Evolutionary conservation across 2,329 filamentous ascomycete species (phyloP), one percentile per base, ranked within the genome.

Genomic region (Hypoxylon sp.): DNA sequence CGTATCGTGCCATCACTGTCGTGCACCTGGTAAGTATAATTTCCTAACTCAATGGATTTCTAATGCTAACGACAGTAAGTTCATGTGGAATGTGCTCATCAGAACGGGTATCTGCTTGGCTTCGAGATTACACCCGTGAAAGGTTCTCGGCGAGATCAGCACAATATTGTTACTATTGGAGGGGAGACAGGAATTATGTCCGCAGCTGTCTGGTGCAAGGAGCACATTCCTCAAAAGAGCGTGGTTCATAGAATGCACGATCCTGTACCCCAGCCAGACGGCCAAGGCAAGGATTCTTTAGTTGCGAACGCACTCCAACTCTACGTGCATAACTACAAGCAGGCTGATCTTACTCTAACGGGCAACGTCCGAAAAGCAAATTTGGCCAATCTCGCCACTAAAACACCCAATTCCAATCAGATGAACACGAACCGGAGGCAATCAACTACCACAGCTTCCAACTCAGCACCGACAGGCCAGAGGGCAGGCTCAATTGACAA

Each of bases 361-460:
- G 96, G 96, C 28, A 98, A 95, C 17, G 93, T 96, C 21, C 91
- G 96, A 60, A 98, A 97, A 80, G 95, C 96, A 21, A 96, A 93
- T 65, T 86, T 96, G 45, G 87, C 91, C 75, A 89, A 88, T 62
- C 85, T 87, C 55, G 88, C 87, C 28, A 86, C 87, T 11, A 93
- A 90, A 76, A 81, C 79, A 1, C 64, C 77, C 75, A 83, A 76
- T 76, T 82, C 73, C 73, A 81, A 63, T 72, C 82, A 72, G 74
- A 79, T 67, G 55, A 77, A 80, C 65, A 75, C 79, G 25, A 83
- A 85, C 73, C 83, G 89, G 62, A 86, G 88, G 67, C 80, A 84
- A 17, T 91, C 90, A 25, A 85, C 85, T 1, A 84, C 83, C 25
- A 83, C 83, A 1, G 65, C 79, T 34, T 70, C 79, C 2, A 75